Percentiles rank a stretch among this genome's conserved stretches.
Evolutionary conservation across 1,284 basidiomycete species (phyloP).

Genomic region (Leccinum subrobustum): DNA sequence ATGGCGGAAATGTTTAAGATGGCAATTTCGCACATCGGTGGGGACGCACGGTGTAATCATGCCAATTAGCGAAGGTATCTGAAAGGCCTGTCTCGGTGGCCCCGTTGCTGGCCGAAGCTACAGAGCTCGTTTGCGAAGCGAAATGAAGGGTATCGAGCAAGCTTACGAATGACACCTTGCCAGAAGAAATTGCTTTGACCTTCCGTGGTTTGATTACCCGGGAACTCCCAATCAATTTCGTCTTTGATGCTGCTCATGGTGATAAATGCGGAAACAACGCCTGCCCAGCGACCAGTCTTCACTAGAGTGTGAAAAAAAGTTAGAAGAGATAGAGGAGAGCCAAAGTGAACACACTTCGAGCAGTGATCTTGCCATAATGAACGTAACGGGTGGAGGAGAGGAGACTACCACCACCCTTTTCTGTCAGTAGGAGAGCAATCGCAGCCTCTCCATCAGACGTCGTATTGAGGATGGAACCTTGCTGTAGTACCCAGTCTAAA

Average conservation of each 20-base stretch:
- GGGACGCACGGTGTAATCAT: conserved; percentile 67
- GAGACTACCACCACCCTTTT: conserved; percentile 71
- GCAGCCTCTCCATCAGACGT: conserved; percentile 63
- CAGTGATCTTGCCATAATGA: conserved; percentile 77
- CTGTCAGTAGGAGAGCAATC: conserved; percentile 61
- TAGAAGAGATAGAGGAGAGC: not conserved
- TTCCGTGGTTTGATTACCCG: conserved; percentile 55
- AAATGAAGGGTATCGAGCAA: not conserved
- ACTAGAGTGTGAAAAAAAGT: conserved; percentile 42
- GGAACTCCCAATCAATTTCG: conserved; percentile 87
- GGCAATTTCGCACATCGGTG: not conserved
- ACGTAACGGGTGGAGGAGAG: conserved; percentile 79
- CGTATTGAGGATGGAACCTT: conserved; percentile 63
- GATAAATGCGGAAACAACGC: conserved; percentile 82
- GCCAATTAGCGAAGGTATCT: conserved; percentile 69
- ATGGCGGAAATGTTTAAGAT: not conserved
- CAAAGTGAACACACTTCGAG: conserved; percentile 47
- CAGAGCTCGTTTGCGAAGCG: not conserved
- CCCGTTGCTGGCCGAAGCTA: conserved; percentile 47
- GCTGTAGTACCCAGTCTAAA: conserved; percentile 70
- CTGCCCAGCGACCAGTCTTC: conserved; percentile 68
- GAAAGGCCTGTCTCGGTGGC: conserved; percentile 44
- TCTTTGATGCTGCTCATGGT: conserved; percentile 84
- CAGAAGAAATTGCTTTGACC: conserved; percentile 81
- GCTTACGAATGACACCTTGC: conserved; percentile 73